Evolutionary conservation across 257 asterid genomes (phyloP).

Genomic region (Prunella vulgaris): DNA sequence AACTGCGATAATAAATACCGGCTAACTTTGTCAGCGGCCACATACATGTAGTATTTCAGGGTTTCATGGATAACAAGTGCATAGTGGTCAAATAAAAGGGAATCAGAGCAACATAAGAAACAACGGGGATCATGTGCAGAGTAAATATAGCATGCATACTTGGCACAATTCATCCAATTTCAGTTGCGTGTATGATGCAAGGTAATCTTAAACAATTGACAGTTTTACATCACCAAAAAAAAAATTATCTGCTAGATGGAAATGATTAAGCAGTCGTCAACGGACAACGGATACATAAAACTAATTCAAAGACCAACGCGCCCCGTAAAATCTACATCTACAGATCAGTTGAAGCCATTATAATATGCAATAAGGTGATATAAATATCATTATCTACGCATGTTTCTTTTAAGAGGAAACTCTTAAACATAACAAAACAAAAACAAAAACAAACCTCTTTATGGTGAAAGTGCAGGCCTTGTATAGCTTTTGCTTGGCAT

Average conservation of each 20-base stretch:
- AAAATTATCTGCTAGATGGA: background rate
- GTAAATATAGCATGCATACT: background rate
- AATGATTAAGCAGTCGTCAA: background rate
- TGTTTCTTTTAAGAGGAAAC: background rate
- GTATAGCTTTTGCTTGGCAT: constrained; percentile 76
- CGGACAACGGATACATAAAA: background rate
- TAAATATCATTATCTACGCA: background rate
- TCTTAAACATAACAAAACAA: background rate
- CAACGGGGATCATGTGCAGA: background rate
- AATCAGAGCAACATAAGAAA: background rate
- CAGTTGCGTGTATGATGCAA: background rate
- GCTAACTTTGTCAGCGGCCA: background rate
- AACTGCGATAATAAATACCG: background rate
- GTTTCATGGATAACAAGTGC: background rate
- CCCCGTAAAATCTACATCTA: background rate
- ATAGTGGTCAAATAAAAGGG: background rate
- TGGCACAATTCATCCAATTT: background rate
- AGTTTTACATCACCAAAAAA: background rate
- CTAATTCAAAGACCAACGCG: background rate
- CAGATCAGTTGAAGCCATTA: background rate
- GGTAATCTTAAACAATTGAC: too few species aligned
- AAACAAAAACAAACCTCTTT: constrained; percentile 49
- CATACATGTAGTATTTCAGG: background rate
- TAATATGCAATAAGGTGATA: background rate
- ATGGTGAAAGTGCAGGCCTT: constrained; percentile 66